Base-by-base conservation (phyloP, 129 eudicot species). In the Apium graveolens region DNA sequence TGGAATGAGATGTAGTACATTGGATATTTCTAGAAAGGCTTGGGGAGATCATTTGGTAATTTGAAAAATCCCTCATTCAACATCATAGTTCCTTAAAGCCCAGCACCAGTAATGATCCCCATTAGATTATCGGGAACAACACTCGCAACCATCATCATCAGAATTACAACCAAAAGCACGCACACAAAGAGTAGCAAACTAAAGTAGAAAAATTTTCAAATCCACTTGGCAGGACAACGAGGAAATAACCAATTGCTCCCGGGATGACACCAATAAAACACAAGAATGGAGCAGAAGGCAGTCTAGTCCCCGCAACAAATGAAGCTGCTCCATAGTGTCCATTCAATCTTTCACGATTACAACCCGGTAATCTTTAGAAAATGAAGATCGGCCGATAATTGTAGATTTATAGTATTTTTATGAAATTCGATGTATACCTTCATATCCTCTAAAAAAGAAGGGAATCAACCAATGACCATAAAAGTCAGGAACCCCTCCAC, bases 381-480 rank as follows among this genome's bases (percentile, higher is more conserved):
- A 14, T 14, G 24, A 69, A 31, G 20, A 69, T 69, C 27, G 6
- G 41, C 70, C 31, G 2, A 13, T 1, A 26, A 11, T 29, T 63
- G 70, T 63, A 16, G 9, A 5, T 63, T 11, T 1, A 62, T 16
- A 26, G 34, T 62, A 11, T 26, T 62, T 31, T 26, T 9, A 11
- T 26, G 34, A 63, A 26, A 63, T 29, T 2, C 3, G 21, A 53
- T 46, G 31, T 46, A 32, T 51, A 91, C 98, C 95, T 95, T 95
- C 99, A 95, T 95, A 73, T 95, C 99, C 85, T 95, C 99, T 3
- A 95, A 97, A 74, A 95, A 95, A 1, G 99, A 95, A 70, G 99
- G 99, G 75, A 95, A 95, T 31, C 99, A 97, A 63, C 99, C 99
- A 55, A 95, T 95, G 37, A 97, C 92, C 99, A 95, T 95, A 81